Evolutionary conservation across 2,329 filamentous ascomycete genomes (phyloP).

Genomic region (Dactylonectria macrodidyma): DNA sequence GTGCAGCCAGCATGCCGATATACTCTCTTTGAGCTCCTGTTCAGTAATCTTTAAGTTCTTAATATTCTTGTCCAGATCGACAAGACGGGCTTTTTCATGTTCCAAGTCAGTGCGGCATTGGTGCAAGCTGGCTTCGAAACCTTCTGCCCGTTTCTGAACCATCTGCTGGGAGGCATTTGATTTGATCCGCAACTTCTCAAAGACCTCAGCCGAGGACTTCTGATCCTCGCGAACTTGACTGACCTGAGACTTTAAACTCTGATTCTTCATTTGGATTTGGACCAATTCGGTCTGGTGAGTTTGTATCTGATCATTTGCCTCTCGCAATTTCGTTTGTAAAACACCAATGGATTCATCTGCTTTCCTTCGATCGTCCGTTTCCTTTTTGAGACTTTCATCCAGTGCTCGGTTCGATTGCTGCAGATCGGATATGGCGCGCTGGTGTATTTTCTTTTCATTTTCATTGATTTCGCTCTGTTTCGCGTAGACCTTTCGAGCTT

Average conservation of each 20-base stretch:
- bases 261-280: background rate
- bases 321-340: background rate
- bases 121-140: background rate
- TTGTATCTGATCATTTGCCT: background rate
- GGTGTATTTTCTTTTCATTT: background rate
- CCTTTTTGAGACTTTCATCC: background rate
- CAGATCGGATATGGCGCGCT: background rate
- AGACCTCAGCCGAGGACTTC: background rate
- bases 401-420: background rate
- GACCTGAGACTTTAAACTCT: background rate
- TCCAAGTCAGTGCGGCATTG: background rate
- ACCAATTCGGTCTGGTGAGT: background rate
- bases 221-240: background rate
- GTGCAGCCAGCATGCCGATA: constrained; percentile 8
- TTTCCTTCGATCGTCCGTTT: background rate
- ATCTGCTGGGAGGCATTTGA: background rate
- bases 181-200: constrained; percentile 1
- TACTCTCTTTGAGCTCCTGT: background rate
- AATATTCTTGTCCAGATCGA: background rate
- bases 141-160: background rate
- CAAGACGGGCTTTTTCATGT: background rate
- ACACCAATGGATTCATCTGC: background rate
- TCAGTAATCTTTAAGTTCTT: background rate
- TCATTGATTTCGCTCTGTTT: background rate
- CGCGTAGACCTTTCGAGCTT: background rate